Percentiles rank a stretch among this genome's conserved stretches.
Conservation (phyloP, 2,329 filamentous ascomycete species). For the Colletotrichum sp. region DNA sequence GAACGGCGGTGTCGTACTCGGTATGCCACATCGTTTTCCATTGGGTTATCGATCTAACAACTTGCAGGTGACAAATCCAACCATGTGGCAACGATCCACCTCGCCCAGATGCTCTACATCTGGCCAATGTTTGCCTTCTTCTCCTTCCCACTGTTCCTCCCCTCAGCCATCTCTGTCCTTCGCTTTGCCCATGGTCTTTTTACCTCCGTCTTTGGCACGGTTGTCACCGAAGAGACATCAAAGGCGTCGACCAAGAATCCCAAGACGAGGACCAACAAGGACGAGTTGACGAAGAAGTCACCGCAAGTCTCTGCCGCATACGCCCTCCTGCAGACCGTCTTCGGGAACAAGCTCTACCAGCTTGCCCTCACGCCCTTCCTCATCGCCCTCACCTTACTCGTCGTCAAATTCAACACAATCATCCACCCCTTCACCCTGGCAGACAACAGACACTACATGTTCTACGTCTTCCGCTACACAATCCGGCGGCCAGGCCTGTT, state of each 20-base stretch:
- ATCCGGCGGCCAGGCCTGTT: slow-evolving; percentile 69
- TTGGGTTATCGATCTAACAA: slow-evolving; percentile 27
- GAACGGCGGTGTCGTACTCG: slow-evolving; percentile 93
- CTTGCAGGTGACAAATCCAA: slow-evolving; percentile 86
- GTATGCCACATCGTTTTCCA: slow-evolving; percentile 45
- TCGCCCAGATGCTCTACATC: slow-evolving; percentile 93
- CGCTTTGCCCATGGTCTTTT: not conserved
- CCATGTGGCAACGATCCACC: slow-evolving; percentile 86
- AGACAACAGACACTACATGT: slow-evolving; percentile 96
- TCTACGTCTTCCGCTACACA: slow-evolving; percentile 90
- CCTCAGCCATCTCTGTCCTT: slow-evolving; percentile 46
- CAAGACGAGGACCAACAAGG: not conserved
- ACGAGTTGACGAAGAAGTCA: not conserved
- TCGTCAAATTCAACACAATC: slow-evolving; percentile 86
- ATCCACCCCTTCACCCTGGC: slow-evolving; percentile 95
- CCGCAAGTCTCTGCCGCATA: not conserved
- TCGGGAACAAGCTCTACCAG: slow-evolving; percentile 35
- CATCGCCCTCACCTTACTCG: slow-evolving; percentile 37
- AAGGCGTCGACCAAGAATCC: not conserved
- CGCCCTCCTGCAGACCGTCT: slow-evolving; percentile 21
- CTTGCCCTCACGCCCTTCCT: slow-evolving; percentile 30
- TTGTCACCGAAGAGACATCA: not conserved
- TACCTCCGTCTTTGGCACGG: not conserved
- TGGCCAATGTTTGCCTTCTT: slow-evolving; percentile 93
- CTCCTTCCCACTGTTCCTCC: slow-evolving; percentile 77